Evolutionary conservation across 192 early-diverging fungal genomes (phyloP).

Genomic region (Chytriomyces hyalinus): DNA sequence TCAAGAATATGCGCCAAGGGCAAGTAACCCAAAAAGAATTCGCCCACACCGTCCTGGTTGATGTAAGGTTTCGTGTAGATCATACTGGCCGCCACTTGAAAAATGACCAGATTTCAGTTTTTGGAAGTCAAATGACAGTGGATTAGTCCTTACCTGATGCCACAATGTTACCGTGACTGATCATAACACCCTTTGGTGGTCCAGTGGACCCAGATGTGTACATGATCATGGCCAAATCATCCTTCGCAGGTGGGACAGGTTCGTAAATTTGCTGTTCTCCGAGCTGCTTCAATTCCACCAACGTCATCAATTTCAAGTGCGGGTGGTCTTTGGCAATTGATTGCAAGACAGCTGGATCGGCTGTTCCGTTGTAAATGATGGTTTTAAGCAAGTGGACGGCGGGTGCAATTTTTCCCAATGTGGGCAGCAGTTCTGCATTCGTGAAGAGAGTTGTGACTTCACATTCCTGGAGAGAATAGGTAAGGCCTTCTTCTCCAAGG

Average conservation of each 20-base stretch:
- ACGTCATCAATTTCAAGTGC: slow-evolving; percentile 53
- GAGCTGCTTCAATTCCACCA: slow-evolving; percentile 69
- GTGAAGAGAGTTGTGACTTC: slow-evolving; percentile 76
- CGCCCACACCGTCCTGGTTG: slow-evolving; percentile 50
- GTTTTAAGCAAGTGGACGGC: slow-evolving; percentile 66
- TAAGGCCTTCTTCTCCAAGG: slow-evolving; percentile 81
- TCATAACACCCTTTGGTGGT: slow-evolving; percentile 71
- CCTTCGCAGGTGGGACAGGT: slow-evolving; percentile 63
- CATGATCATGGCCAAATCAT: slow-evolving; percentile 81
- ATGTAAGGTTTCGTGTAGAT: slow-evolving; percentile 66
- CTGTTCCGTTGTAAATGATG: slow-evolving; percentile 75
- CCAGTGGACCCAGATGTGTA: slow-evolving; percentile 84
- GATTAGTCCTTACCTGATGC: slow-evolving; percentile 50
- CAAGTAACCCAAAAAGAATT: slow-evolving; percentile 63
- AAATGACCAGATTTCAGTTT: slow-evolving; percentile 90
- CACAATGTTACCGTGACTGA: slow-evolving; percentile 81
- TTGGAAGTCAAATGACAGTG: slow-evolving; percentile 16
- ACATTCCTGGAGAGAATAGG: slow-evolving; percentile 83
- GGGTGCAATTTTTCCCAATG: slow-evolving; percentile 61
- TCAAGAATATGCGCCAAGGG: slow-evolving; percentile 91
- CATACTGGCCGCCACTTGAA: slow-evolving; percentile 36
- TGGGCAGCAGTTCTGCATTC: slow-evolving; percentile 71
- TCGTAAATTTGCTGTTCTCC: slow-evolving; percentile 69
- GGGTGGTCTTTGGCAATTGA: background rate
- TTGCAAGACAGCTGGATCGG: slow-evolving; percentile 39